phyloP scores from a whole-genome alignment of 768 basidiomycete species.

The Trametes sanguinea region DNA sequence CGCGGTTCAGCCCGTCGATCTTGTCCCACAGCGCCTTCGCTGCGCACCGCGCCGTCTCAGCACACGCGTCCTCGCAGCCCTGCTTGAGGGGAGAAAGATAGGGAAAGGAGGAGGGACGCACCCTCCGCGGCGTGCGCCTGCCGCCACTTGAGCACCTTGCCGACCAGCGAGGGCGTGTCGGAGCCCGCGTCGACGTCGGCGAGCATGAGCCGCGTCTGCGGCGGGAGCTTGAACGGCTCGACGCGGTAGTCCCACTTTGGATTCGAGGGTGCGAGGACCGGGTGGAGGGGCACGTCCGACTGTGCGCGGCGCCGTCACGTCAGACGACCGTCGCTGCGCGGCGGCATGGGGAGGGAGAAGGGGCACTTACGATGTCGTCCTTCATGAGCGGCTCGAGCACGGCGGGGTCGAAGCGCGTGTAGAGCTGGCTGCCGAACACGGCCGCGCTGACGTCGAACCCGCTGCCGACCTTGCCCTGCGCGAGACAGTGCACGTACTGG shows the following conservation, averaged over 20 bases:
- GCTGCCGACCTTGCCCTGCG: conserved; percentile 97
- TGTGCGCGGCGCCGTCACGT: background rate
- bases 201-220: conserved; percentile 78
- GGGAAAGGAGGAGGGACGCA: conserved; percentile 24
- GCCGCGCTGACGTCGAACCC: conserved; percentile 97
- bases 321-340: background rate
- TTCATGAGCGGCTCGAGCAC: conserved; percentile 70
- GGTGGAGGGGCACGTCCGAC: conserved; percentile 38
- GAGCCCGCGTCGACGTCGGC: conserved; percentile 97
- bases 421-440: conserved; percentile 92
- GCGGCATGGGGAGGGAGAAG: too few species aligned
- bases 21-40: conserved; percentile 67
- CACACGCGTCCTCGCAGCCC: too few species aligned
- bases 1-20: conserved; percentile 62
- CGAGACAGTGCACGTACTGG: conserved; percentile 93
- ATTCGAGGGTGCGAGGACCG: conserved; percentile 65
- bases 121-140: conserved; percentile 62
- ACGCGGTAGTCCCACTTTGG: conserved; percentile 72
- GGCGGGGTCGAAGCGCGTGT: conserved; percentile 80
- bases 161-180: conserved; percentile 92
- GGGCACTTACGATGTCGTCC: conserved; percentile 44
- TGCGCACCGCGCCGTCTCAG: conserved; percentile 27
- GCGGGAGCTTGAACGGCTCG: conserved; percentile 79
- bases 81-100: background rate
- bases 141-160: conserved; percentile 90